These are phyloP conservation scores for Phytopythium mirpurense DNA, from an alignment of 352 stramenopile genomes.

Conservation along the genomic window DNA sequence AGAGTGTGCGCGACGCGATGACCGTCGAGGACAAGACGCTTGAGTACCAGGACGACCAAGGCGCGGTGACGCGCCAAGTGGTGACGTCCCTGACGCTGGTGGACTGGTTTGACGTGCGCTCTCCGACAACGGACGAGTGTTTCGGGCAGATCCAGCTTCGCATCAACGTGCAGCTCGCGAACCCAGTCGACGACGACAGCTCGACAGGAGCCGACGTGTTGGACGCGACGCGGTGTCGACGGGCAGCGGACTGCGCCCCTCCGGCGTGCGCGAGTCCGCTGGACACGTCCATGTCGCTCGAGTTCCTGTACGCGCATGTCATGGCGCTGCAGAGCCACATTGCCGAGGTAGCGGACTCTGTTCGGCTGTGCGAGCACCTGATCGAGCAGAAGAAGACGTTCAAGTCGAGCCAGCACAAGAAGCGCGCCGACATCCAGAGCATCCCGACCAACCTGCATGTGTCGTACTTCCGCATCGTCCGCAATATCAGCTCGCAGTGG, in stretches of 20 bases:
- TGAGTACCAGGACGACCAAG: conserved; percentile 16
- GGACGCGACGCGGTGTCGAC: conserved; percentile 18
- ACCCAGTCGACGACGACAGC: conserved; percentile 28
- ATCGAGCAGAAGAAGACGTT: conserved; percentile 75
- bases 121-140: conserved; percentile 45
- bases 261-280: conserved; percentile 31
- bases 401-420: conserved; percentile 82
- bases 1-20: conserved; percentile 64
- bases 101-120: conserved; percentile 77
- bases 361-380: conserved; percentile 55
- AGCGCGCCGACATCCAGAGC: conserved; percentile 70
- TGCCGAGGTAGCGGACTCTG: conserved; percentile 55
- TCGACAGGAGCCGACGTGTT: neutral
- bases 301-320: conserved; percentile 72
- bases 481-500: conserved; percentile 39
- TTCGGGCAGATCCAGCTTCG: conserved; percentile 72
- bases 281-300: conserved; percentile 58
- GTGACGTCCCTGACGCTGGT: conserved; percentile 66
- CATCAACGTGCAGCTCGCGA: conserved; percentile 63
- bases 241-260: conserved; percentile 34
- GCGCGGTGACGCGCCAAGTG: conserved; percentile 17
- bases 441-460: conserved; percentile 84
- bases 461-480: conserved; percentile 78
- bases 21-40: conserved; percentile 51
- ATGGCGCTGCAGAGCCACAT: conserved; percentile 63